Conservation (phyloP, 2,329 filamentous ascomycete genomes). For the Botrytis squamosa region DNA sequence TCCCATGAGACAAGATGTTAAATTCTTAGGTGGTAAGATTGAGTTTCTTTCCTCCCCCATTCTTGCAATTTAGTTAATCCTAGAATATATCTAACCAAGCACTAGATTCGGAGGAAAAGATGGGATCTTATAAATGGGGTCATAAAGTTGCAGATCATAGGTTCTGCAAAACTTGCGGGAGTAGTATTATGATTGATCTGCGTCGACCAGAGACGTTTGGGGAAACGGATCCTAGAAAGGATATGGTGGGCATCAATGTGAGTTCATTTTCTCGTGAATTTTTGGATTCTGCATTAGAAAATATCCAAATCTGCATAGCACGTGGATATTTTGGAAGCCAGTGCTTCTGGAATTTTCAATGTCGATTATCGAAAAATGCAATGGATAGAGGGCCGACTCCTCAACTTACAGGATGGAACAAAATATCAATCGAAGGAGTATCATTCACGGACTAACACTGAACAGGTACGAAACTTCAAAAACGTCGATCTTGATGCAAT, state of each 20-base stretch:
- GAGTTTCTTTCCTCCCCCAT: neutral
- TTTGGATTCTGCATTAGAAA: neutral
- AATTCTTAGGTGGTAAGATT: conserved; percentile 24
- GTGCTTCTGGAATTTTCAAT: neutral
- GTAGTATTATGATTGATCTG: conserved; percentile 30
- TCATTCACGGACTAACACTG: neutral
- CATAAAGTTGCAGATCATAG: conserved; percentile 25
- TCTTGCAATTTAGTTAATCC: too few relatives aligned
- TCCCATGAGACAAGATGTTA: conserved; percentile 28
- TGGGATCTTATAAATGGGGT: conserved; percentile 25
- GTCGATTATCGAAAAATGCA: too few relatives aligned
- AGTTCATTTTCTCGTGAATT: neutral
- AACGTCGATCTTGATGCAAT: conserved; percentile 29
- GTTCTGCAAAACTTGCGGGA: conserved; percentile 33
- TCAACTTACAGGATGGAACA: neutral
- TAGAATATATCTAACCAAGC: neutral
- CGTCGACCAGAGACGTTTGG: neutral
- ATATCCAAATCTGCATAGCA: neutral
- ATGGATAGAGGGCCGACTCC: too few relatives aligned
- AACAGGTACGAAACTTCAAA: conserved; percentile 30
- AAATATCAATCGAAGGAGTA: neutral
- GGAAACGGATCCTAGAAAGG: conserved; percentile 28
- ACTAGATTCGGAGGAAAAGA: conserved; percentile 17
- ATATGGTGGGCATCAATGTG: conserved; percentile 32
- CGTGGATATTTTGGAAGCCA: neutral